Evolutionary conservation across 352 stramenopile species (phyloP).

Genomic region (Globisporangium paroecandrum): DNA sequence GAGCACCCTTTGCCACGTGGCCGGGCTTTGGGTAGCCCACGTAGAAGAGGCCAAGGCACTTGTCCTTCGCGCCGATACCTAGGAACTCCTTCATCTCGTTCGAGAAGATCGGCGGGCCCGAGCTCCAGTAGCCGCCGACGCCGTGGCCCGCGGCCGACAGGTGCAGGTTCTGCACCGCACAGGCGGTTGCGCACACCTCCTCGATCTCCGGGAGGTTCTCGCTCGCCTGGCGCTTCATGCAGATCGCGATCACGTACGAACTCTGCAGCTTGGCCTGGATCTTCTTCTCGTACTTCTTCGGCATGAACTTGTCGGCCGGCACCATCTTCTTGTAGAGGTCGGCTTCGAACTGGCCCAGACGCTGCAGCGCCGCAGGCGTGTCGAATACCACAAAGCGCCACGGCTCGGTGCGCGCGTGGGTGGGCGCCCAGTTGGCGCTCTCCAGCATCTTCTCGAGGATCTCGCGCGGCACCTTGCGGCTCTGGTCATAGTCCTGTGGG

Average conservation of each 20-base stretch:
- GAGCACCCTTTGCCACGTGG: slow-evolving; percentile 43
- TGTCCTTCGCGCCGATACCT: slow-evolving; percentile 61
- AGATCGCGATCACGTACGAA: slow-evolving; percentile 82
- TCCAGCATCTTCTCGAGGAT: slow-evolving; percentile 75
- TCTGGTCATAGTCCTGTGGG: slow-evolving; percentile 59
- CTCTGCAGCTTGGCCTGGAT: slow-evolving; percentile 60
- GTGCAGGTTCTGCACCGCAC: slow-evolving; percentile 86
- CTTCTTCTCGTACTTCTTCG: slow-evolving; percentile 81
- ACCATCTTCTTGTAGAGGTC: slow-evolving; percentile 67
- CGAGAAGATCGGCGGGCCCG: slow-evolving; percentile 52
- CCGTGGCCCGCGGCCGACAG: slow-evolving; percentile 57
- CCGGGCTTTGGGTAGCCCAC: slow-evolving; percentile 62
- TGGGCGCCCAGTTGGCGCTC: slow-evolving; percentile 79
- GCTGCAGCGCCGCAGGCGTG: slow-evolving; percentile 39
- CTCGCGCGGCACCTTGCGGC: slow-evolving; percentile 42
- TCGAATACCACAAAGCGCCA: slow-evolving; percentile 81
- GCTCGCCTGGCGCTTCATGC: slow-evolving; percentile 84
- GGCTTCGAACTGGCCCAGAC: slow-evolving; percentile 59
- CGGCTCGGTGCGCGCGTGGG: slow-evolving; percentile 70
- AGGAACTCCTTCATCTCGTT: slow-evolving; percentile 84
- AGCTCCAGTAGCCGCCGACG: slow-evolving; percentile 87
- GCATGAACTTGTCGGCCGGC: slow-evolving; percentile 62
- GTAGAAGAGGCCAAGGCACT: slow-evolving; percentile 84
- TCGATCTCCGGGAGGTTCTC: slow-evolving; percentile 79
- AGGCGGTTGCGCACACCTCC: slow-evolving; percentile 71